Percentiles rank a stretch among this genome's conserved stretches.
phyloP scores from a whole-genome alignment of 2,329 filamentous ascomycete genomes.

The Beauveria rudraprayagi region DNA sequence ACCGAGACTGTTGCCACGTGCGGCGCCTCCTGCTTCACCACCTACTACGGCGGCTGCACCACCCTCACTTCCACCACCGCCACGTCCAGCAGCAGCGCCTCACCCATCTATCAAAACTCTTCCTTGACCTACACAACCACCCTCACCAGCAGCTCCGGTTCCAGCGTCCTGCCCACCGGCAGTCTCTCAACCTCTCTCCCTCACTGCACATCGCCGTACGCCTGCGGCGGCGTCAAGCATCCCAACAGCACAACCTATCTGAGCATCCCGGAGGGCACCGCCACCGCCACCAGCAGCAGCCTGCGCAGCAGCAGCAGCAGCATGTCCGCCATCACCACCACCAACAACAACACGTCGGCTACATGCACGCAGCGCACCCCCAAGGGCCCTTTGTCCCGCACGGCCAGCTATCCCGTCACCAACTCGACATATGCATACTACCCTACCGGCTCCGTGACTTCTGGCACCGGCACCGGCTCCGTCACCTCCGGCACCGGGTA shows the following conservation, averaged over 20 bases:
- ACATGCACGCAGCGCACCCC: background rate
- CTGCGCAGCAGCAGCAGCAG: background rate
- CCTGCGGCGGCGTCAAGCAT: slow-evolving; percentile 10
- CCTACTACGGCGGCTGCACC: slow-evolving; percentile 9
- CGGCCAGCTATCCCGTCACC: background rate
- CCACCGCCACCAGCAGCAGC: background rate
- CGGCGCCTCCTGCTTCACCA: background rate
- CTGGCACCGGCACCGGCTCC: background rate
- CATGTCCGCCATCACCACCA: background rate
- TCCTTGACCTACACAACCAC: background rate
- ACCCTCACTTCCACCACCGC: background rate
- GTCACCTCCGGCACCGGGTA: too few species aligned
- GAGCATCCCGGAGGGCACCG: background rate
- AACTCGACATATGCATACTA: background rate
- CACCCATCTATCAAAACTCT: background rate
- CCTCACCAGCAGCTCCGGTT: background rate
- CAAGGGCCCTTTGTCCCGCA: background rate
- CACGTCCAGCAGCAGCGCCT: background rate
- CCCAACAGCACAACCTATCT: background rate
- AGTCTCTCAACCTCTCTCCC: background rate
- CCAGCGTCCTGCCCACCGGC: background rate
- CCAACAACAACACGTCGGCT: background rate
- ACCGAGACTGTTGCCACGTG: slow-evolving; percentile 17
- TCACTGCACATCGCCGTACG: slow-evolving; percentile 11
- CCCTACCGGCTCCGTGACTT: background rate